Conservation (phyloP, 495 filamentous ascomycete genomes). For the Xanthoparmelia taractica region DNA sequence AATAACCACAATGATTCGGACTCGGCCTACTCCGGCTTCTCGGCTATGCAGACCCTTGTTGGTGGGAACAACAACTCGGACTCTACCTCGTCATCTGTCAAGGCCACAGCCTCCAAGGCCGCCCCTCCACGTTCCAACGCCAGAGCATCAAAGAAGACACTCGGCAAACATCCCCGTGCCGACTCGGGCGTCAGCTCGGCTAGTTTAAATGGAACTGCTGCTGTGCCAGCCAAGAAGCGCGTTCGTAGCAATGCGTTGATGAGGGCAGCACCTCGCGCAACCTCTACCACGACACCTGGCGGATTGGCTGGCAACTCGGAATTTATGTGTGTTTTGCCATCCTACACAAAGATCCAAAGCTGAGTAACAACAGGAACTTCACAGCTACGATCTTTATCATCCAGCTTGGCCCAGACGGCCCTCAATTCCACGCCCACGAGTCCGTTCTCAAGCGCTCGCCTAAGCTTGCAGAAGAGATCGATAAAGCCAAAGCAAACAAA, state of each 20-base stretch:
- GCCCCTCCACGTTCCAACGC: background rate
- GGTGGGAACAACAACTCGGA: background rate
- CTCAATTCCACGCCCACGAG: constrained; percentile 13
- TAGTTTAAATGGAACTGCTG: background rate
- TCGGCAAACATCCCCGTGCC: background rate
- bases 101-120: background rate
- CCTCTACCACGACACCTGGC: background rate
- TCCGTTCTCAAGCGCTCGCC: constrained; percentile 9
- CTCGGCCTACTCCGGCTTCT: background rate
- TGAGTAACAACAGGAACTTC: constrained; percentile 9
- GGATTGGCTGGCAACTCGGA: background rate
- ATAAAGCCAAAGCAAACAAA: constrained; percentile 6
- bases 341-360: background rate
- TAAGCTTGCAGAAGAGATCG: constrained; percentile 9
- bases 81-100: background rate
- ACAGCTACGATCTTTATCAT: constrained; percentile 14
- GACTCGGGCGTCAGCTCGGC: background rate
- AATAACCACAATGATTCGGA: background rate
- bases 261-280: constrained; percentile 11
- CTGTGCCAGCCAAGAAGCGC: background rate
- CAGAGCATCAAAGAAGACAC: background rate
- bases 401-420: constrained; percentile 9
- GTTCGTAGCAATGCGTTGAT: background rate
- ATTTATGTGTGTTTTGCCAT: background rate
- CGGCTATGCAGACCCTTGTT: background rate